Percentiles rank a stretch among this genome's conserved stretches.
phyloP scores from a whole-genome alignment of 352 stramenopile genomes.

The Plasmopara halstedii region DNA sequence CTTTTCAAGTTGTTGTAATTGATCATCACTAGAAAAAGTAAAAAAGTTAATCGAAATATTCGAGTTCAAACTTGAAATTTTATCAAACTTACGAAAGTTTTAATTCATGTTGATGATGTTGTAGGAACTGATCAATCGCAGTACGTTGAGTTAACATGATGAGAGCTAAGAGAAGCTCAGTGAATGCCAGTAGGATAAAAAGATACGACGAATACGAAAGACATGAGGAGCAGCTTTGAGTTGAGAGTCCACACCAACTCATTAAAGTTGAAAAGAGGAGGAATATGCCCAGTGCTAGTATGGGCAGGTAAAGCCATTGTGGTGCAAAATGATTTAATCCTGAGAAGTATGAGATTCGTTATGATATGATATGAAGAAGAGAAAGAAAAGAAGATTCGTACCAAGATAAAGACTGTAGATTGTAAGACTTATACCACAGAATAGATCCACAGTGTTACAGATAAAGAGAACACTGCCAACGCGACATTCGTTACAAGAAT shows the following conservation, averaged over 20 bases:
- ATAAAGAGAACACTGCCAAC: constrained; percentile 58
- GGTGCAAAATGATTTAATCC: constrained; percentile 57
- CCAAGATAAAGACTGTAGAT: constrained; percentile 60
- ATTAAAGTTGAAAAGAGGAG: constrained; percentile 39
- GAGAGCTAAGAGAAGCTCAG: constrained; percentile 52
- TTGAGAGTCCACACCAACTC: constrained; percentile 60
- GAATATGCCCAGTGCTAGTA: constrained; percentile 42
- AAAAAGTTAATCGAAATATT: no score
- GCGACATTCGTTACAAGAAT: constrained; percentile 40
- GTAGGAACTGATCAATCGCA: constrained; percentile 52
- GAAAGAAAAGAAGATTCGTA: constrained; percentile 8
- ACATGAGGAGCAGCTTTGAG: constrained; percentile 34
- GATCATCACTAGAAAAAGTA: constrained; percentile 32
- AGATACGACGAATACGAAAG: constrained; percentile 56
- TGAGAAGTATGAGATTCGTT: constrained; percentile 7
- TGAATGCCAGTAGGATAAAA: constrained; percentile 48
- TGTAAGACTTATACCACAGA: constrained; percentile 45
- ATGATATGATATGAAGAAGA: no score
- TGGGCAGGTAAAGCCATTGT: constrained; percentile 58
- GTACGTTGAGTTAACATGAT: constrained; percentile 60
- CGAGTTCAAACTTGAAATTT: no score
- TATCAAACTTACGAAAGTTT: constrained; percentile 54
- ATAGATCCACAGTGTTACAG: constrained; percentile 62
- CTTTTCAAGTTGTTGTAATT: constrained; percentile 43
- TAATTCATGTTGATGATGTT: constrained; percentile 54